Evolutionary conservation across 2,329 filamentous ascomycete genomes (phyloP).

Genomic region (Clarireedia paspali): DNA sequence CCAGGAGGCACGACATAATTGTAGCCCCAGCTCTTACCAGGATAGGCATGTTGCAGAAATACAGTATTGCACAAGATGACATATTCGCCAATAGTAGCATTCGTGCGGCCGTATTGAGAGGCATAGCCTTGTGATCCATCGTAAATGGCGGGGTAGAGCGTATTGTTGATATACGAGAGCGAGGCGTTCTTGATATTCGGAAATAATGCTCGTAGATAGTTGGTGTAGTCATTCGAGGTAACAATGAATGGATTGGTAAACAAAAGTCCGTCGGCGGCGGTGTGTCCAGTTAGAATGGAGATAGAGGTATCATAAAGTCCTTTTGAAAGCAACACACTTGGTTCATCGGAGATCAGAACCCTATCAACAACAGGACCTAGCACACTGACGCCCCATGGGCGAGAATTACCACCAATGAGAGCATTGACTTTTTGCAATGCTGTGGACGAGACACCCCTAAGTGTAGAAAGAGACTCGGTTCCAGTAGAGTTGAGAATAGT

Average conservation of each 20-base stretch:
- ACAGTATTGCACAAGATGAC: slow-evolving; percentile 44
- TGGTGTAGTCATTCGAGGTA: slow-evolving; percentile 6
- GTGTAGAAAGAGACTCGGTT: background rate
- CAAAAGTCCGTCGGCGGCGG: slow-evolving; percentile 32
- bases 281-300: slow-evolving; percentile 37
- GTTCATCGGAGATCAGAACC: too few species aligned
- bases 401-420: too few species aligned
- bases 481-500: background rate
- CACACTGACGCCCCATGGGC: too few species aligned
- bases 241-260: slow-evolving; percentile 24
- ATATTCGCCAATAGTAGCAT: slow-evolving; percentile 35
- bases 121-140: slow-evolving; percentile 37
- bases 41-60: slow-evolving; percentile 39
- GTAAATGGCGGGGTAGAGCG: slow-evolving; percentile 42
- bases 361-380: too few species aligned
- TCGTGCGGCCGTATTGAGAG: slow-evolving; percentile 35
- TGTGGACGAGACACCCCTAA: too few species aligned
- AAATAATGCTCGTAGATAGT: too few species aligned
- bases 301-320: too few species aligned
- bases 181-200: slow-evolving; percentile 3
- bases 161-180: slow-evolving; percentile 32
- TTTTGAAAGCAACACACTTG: too few species aligned
- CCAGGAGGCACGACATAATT: too few species aligned
- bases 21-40: background rate
- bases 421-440: too few species aligned